Conservation (phyloP, 805 yeast genomes). For the Wickerhamomyces rabaulensis region DNA sequence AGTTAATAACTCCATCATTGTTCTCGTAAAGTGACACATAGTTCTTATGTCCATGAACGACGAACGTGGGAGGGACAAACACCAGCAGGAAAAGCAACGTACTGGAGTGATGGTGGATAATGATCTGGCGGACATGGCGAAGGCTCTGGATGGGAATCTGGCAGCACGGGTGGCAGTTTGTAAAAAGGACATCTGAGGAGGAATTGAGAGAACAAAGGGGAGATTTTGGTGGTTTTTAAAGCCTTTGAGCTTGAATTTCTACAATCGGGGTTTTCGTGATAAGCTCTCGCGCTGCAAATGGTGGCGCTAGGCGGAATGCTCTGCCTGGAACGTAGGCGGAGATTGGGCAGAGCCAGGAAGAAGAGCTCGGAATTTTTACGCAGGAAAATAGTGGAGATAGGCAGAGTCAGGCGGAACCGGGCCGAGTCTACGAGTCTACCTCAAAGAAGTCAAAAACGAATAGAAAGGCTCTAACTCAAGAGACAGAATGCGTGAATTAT, state of each 20-base stretch:
- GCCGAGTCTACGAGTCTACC: not conserved
- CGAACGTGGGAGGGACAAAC: not conserved
- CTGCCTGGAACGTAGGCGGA: not conserved
- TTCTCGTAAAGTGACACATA: not conserved
- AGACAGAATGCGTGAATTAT: too few species aligned
- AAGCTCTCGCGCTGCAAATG: not conserved
- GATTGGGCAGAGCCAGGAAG: not conserved
- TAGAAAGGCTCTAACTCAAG: not conserved
- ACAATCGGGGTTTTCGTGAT: not conserved
- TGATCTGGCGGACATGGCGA: constrained; percentile 21
- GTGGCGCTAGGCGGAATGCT: not conserved
- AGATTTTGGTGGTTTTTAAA: not conserved
- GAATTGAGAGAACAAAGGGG: not conserved
- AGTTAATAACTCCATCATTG: not conserved
- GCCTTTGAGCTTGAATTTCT: not conserved
- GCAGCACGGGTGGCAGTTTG: constrained; percentile 19
- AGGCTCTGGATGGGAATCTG: constrained; percentile 17
- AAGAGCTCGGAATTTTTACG: not conserved
- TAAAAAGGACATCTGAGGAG: constrained; percentile 18
- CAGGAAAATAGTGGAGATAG: not conserved
- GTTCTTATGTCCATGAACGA: not conserved
- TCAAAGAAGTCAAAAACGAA: not conserved
- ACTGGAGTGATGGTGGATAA: constrained; percentile 33
- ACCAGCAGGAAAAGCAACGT: constrained; percentile 8
- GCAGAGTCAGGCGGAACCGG: not conserved